Evolutionary conservation across 148 eudicot species (phyloP).

Genomic region (Cornus florida): DNA sequence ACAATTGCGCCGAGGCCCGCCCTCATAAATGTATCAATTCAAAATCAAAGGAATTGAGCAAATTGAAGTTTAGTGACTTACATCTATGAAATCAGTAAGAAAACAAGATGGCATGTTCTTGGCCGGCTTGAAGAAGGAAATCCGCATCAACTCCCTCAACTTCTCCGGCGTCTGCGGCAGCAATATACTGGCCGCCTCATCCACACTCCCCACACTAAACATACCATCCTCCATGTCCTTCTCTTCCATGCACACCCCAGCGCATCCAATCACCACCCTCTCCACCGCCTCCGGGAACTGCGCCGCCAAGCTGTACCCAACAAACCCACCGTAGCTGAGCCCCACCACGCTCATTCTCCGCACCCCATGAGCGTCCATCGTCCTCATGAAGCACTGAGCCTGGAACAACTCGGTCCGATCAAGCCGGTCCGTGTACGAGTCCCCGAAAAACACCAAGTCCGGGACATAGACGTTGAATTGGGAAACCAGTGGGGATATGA

Average conservation of each 20-base stretch:
- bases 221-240: conserved; percentile 47
- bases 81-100: conserved; percentile 53
- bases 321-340: conserved; percentile 65
- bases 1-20: too few species aligned
- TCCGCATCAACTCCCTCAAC: conserved; percentile 39
- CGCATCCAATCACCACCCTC: conserved; percentile 38
- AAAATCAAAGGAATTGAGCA: not conserved
- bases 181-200: conserved; percentile 40
- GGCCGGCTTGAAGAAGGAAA: conserved; percentile 45
- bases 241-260: conserved; percentile 56
- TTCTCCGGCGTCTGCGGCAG: conserved; percentile 48
- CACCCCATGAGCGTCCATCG: conserved; percentile 33
- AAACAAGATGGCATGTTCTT: conserved; percentile 47
- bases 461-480: conserved; percentile 59
- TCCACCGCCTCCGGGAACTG: conserved; percentile 44
- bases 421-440: conserved; percentile 41
- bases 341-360: conserved; percentile 44
- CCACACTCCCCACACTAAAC: conserved; percentile 42
- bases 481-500: conserved; percentile 17
- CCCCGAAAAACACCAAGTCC: conserved; percentile 56
- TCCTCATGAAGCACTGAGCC: conserved; percentile 42
- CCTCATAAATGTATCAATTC: too few species aligned
- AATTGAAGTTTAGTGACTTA: conserved; percentile 27
- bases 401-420: conserved; percentile 54
- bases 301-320: conserved; percentile 57